Base-by-base conservation (phyloP, 345 rosid species). In the Crucihimalaya himalaica region DNA sequence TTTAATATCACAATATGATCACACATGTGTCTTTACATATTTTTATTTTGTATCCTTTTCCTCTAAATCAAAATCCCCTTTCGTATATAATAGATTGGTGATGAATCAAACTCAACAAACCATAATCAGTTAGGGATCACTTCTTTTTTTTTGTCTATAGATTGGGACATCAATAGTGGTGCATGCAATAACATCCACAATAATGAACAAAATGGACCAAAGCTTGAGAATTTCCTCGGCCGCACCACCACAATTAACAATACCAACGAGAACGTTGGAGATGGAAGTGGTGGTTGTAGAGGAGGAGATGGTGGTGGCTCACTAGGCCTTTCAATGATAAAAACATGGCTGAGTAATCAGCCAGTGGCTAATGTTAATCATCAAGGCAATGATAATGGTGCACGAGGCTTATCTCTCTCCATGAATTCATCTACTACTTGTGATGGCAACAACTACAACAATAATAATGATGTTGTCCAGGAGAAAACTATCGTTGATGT, bases 171-270 rank as follows among this genome's bases (percentile, higher is more conserved):
- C 82, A 84, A 86, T 79, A 73, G 86, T 52, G 25, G 65, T 66
- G 80, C 81, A 79, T 80, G 86, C 91, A 85, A 77, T 68, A 61
- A 16, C 58, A 79, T 43, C 55, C 53, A 55, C 53, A 50, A 63
- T 11, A 63, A 55, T 55, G 71, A 76, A 5, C 79, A 64, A 74
- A 83, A 78, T 68, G 86, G 76, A 66, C 93, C 92, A 3, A 92
- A 92, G 77, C 92, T 89, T 10, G 96, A 92, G 67, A 88, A 89
- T 78, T 93, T 93, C 80, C 83, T 90, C 2, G 93, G 93, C 2
- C 84, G 83, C 57, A 80, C 78, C 71, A 74, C 89, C 81, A 79
- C 80, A 4, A 56, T 54, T 6, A 48, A 54, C 59, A 47, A 29
- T 29, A 75, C 27, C 25, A 74, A 40, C 51, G 73, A 76, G 19